Percentiles rank a stretch among this genome's conserved stretches.
Evolutionary conservation across 768 basidiomycete species (phyloP).

Genomic region (Amanita polypyramis): DNA sequence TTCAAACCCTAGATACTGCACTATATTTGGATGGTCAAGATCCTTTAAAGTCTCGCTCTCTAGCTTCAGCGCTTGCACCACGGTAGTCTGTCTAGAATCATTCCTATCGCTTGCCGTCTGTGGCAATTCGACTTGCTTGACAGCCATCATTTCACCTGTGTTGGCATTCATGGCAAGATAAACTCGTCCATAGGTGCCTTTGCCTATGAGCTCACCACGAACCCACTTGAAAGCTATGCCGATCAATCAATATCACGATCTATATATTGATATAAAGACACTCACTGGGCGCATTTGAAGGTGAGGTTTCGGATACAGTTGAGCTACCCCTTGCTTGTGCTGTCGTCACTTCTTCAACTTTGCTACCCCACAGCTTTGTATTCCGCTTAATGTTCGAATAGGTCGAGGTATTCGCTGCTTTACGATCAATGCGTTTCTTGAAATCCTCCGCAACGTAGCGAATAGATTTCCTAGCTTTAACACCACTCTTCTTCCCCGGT

Average conservation of each 20-base stretch:
- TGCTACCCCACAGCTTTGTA: conserved; percentile 93
- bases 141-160: conserved; percentile 97
- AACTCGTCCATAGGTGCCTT: conserved; percentile 93
- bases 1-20: conserved; percentile 93
- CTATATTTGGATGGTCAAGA: conserved; percentile 94
- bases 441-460: conserved; percentile 86
- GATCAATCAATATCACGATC: conserved; percentile 2
- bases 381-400: conserved; percentile 64
- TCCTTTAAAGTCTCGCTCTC: conserved; percentile 97
- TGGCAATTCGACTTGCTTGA: conserved; percentile 97
- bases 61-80: conserved; percentile 86
- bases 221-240: conserved; percentile 96
- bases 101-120: conserved; percentile 85
- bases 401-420: conserved; percentile 41
- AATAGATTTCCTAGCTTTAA: conserved; percentile 81
- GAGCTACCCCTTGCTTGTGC: conserved; percentile 43
- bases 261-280: conserved; percentile 13
- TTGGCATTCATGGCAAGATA: conserved; percentile 94
- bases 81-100: conserved; percentile 72
- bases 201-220: conserved; percentile 93
- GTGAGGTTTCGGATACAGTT: conserved; percentile 34
- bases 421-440: conserved; percentile 65
- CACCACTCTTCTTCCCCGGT: conserved; percentile 27
- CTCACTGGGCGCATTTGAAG: conserved; percentile 62
- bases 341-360: conserved; percentile 86